These are phyloP conservation scores for Chlamydomonas sp. DNA, from an alignment of 139 green algal genomes.

Conservation along the genomic window DNA sequence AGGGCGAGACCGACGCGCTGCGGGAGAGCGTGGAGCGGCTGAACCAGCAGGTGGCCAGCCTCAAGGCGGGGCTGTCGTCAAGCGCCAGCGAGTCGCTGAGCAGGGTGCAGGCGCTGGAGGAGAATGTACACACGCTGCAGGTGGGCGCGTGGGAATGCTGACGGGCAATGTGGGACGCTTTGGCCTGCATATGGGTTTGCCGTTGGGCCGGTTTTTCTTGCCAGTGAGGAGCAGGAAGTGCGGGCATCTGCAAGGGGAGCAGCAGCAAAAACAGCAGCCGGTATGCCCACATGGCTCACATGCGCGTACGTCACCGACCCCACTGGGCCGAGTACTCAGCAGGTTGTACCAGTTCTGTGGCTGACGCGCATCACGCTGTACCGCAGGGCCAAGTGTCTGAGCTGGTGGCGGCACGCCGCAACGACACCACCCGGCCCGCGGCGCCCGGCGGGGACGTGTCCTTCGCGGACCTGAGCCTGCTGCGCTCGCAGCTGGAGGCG, in stretches of 20 bases:
- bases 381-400: slow-evolving; percentile 15
- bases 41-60: not conserved
- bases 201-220: too few species aligned
- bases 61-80: not conserved
- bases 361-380: not conserved
- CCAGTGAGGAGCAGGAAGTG: too few species aligned
- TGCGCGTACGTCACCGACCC: too few species aligned
- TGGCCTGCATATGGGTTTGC: too few species aligned
- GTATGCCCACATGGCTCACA: too few species aligned
- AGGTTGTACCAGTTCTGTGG: too few species aligned
- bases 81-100: slow-evolving; percentile 15
- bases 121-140: too few species aligned
- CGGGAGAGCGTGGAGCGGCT: slow-evolving; percentile 8
- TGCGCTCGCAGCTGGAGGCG: slow-evolving; percentile 32
- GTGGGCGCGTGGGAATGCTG: too few species aligned
- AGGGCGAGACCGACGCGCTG: slow-evolving; percentile 21
- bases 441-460: slow-evolving; percentile 35
- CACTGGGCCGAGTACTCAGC: too few species aligned
- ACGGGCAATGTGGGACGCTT: too few species aligned
- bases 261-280: too few species aligned
- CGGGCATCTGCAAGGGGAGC: too few species aligned
- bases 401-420: not conserved
- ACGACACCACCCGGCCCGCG: not conserved
- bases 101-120: not conserved
- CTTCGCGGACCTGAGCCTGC: slow-evolving; percentile 48